A percentile compares a stretch with the other conserved stretches of the same genome.
Conservation (phyloP, 495 filamentous ascomycete genomes). For the Aspergillus bertholletiae region DNA sequence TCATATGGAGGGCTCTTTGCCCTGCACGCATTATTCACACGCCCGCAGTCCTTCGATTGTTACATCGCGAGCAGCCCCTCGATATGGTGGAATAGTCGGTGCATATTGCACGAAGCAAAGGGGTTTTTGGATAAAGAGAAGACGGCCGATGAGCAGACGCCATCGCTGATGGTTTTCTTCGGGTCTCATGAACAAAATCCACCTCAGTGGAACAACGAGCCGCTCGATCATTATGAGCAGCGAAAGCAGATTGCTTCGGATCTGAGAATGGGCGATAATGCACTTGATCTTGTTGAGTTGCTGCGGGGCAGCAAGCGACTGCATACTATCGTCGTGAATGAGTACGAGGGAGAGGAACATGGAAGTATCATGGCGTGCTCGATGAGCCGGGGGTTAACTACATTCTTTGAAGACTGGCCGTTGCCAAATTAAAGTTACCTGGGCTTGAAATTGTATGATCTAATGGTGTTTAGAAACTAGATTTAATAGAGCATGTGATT, state of each 20-base stretch:
- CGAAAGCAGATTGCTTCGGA: conserved; percentile 42
- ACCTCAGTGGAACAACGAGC: conserved; percentile 23
- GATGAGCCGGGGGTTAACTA: conserved; percentile 18
- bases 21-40: conserved; percentile 24
- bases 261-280: conserved; percentile 38
- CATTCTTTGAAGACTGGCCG: conserved; percentile 23
- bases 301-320: conserved; percentile 11
- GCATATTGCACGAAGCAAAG: conserved; percentile 16
- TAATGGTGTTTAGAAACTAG: too few species aligned
- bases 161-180: conserved; percentile 16
- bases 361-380: conserved; percentile 22
- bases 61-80: conserved; percentile 25
- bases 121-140: conserved; percentile 8
- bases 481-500: too few species aligned
- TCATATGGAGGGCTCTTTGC: conserved; percentile 24
- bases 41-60: conserved; percentile 18
- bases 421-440: not conserved
- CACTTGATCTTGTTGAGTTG: conserved; percentile 21
- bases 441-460: too few species aligned
- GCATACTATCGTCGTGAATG: conserved; percentile 37
- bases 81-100: conserved; percentile 23
- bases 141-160: not conserved
- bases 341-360: conserved; percentile 24
- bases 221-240: conserved; percentile 31
- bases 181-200: conserved; percentile 39